Evolutionary conservation across 2,329 filamentous ascomycete species (phyloP), one percentile per base, ranked within the genome.

Genomic region (Leptodontidium sp.): DNA sequence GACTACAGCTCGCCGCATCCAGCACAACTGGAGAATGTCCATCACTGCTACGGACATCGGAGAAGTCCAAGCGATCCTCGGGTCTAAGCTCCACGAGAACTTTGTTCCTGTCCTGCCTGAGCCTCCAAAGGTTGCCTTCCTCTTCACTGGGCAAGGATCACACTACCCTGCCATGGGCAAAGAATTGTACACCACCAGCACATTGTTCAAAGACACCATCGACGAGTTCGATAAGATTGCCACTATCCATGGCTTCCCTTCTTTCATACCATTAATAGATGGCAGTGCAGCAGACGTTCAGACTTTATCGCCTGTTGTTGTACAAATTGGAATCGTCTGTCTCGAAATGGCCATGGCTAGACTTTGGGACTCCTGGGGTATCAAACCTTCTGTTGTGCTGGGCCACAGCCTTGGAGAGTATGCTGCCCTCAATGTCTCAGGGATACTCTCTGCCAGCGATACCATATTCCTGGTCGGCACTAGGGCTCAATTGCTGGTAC

Each of bases 401-500:
- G 87, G 87, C 21, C 87, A 88, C 78, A 92, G 89, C 73, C 81
- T 93, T 35, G 91, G 91, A 64, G 91, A 93, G 78, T 93, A 93
- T 74, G 90, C 91, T 47, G 91, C 91, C 50, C 85, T 93, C 12
- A 85, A 91, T 74, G 84, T 89, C 50, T 89, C 91, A 64, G 91
- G 90, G 61, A 90, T 93, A 17, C 82, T 93, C 38, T 91, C 90
- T 21, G 88, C 87, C 24, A 87, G 87, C 73, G 91, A 93, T 77
- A 88, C 91, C 75, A 86, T 95, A 66, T 90, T 89, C 72, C 83
- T 94, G 1, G 90, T 94, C 24, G 91, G 91, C 49, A 79, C 82
- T 64, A 87, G 92, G 71, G 91, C 91, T 17, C 82, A 71, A 50
- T 64, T 71, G 3, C 52, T 73, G 2, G 66, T 72, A 26, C 29